These are phyloP conservation scores for Rhizoctonia solani DNA, from an alignment of 1,284 basidiomycete genomes.

Conservation along the genomic window DNA sequence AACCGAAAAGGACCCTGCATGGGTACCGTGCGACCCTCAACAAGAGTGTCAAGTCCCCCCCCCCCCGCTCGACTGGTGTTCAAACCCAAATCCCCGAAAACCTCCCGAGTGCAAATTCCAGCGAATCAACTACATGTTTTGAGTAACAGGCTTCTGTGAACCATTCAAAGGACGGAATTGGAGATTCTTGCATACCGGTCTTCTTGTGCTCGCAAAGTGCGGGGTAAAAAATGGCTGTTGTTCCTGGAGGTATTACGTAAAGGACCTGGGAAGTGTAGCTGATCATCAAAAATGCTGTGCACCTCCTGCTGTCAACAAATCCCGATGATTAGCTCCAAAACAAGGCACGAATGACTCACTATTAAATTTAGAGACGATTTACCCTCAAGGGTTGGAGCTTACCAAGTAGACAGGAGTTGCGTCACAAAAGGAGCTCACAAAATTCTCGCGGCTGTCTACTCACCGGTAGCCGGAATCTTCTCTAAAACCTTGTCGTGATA, in stretches of 20 bases:
- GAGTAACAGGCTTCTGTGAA: slow-evolving; percentile 1
- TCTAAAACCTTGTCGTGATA: background rate
- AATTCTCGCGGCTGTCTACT: background rate
- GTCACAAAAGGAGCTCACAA: no score
- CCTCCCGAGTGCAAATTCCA: slow-evolving; percentile 6
- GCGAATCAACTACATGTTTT: slow-evolving; percentile 20
- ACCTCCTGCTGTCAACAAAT: background rate
- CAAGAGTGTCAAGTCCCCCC: background rate
- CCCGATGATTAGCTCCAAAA: background rate
- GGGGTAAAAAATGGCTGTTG: slow-evolving; percentile 12
- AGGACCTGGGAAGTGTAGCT: background rate
- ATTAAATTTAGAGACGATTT: no score
- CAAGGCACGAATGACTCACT: background rate
- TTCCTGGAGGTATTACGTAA: slow-evolving; percentile 14
- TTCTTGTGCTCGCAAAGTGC: slow-evolving; percentile 8
- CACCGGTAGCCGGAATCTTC: background rate
- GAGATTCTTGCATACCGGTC: slow-evolving; percentile 10
- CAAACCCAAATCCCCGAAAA: slow-evolving; percentile 22
- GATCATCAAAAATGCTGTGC: slow-evolving; percentile 10
- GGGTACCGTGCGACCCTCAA: background rate
- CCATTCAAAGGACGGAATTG: background rate
- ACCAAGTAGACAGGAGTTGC: no score
- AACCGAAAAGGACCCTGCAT: background rate
- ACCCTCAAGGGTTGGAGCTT: no score
- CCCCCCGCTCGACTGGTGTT: background rate